Evolutionary conservation across 441 rosid species (phyloP), one percentile per base, ranked within the genome.

Genomic region (Theobroma grandiflorum): DNA sequence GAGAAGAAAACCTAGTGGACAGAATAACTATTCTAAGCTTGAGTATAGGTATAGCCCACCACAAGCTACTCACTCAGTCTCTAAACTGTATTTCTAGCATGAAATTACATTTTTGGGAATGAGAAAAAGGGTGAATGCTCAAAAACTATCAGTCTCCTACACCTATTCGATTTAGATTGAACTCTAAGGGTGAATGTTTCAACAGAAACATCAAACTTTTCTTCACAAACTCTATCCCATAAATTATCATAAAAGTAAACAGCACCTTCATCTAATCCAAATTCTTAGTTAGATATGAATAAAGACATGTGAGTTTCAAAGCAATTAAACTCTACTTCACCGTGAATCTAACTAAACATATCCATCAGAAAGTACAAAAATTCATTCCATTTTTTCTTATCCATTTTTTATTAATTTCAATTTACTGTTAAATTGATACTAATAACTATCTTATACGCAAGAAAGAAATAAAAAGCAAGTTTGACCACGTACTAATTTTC

Each of bases 401-500:
- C 31, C 31, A 26, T 26, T 26, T 26, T 26, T 26, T 26, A 26
- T 26, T 26, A 26, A 26, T 26, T 26, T 26, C 31, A 26, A 26
- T 26, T 26, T 26, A 26, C 72, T 26, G 66, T 14, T 3, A 62
- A 31, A 62, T 31, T 62, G 66, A n/a, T 5, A 61, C 40, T 11
- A 57, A 26, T 3, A 69, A 26, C 26, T 12, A 71, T 16, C 26
- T 16, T 8, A 71, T 33, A 50, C 42, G 16, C 59, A 33, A 35
- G 33, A 72, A 55, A 55, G 2, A 72, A n/a, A 2, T 9, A 57
- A 20, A 72, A 18, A 11, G 11, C 8, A 10, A 71, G 33, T 31
- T 3, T 10, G 9, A 40, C 22, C 9, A 62, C 61, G 53, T 77
- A 94, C 98, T 93, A 94, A 83, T 80, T 85, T 86, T 80, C 97